phyloP scores from a whole-genome alignment of 805 yeast species.

The Hanseniaspora osmophila region DNA sequence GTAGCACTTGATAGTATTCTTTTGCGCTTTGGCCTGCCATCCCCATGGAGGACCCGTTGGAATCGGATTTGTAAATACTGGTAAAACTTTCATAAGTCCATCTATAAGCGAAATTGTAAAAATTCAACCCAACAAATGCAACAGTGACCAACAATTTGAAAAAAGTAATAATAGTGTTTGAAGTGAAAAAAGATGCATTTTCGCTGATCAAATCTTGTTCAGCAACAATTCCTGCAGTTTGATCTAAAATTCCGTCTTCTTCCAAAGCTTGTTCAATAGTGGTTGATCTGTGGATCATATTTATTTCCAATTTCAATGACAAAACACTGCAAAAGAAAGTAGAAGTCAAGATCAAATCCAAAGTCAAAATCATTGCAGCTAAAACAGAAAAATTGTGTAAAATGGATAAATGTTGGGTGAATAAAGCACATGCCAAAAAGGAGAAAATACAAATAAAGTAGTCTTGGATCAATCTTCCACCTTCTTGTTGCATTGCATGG shows the following conservation, averaged over 20 bases:
- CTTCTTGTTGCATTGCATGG: conserved; percentile 24
- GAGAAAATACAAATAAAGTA: conserved; percentile 60
- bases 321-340: conserved; percentile 77
- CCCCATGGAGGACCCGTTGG: neutral
- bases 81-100: conserved; percentile 46
- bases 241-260: conserved; percentile 78
- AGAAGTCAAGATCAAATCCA: conserved; percentile 57
- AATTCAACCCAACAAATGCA: conserved; percentile 47
- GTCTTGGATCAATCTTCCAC: conserved; percentile 43
- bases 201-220: conserved; percentile 14
- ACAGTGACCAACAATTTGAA: conserved; percentile 48
- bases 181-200: conserved; percentile 13
- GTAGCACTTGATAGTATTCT: neutral
- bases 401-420: conserved; percentile 56
- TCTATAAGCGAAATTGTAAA: conserved; percentile 54
- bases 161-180: conserved; percentile 33
- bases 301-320: conserved; percentile 78
- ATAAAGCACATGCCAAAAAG: conserved; percentile 48
- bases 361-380: conserved; percentile 51
- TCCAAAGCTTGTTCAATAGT: conserved; percentile 66
- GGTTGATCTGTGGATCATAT: conserved; percentile 68
- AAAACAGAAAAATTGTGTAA: conserved; percentile 70
- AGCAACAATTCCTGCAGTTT: conserved; percentile 59
- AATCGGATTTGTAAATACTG: conserved; percentile 15
- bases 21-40: too few relatives aligned